Conservation (phyloP, 1,284 basidiomycete species). For the Gomphus bonarii region DNA sequence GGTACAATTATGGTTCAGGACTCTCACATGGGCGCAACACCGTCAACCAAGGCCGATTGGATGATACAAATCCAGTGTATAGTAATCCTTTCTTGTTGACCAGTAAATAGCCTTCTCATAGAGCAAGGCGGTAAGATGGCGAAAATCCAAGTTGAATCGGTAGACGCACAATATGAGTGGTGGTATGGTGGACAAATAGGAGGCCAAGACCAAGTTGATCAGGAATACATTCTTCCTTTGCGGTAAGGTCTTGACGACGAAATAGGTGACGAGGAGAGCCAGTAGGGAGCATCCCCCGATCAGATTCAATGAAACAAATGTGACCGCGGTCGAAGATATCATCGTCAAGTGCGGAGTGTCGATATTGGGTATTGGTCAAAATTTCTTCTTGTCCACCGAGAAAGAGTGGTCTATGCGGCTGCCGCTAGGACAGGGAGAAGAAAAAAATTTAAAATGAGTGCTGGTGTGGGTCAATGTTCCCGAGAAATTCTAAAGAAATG, state of each 20-base stretch:
- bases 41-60: not conserved
- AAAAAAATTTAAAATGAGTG: too few species aligned
- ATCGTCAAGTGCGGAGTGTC: not conserved
- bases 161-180: not conserved
- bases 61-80: not conserved
- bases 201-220: not conserved
- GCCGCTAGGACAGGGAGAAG: too few species aligned
- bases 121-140: not conserved
- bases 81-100: not conserved
- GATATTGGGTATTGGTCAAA: too few species aligned
- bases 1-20: not conserved
- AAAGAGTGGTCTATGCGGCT: too few species aligned
- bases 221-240: not conserved
- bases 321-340: not conserved
- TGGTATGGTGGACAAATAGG: not conserved
- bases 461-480: too few species aligned
- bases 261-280: not conserved
- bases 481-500: too few species aligned
- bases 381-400: too few species aligned
- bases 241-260: not conserved
- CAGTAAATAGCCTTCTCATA: not conserved
- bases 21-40: not conserved
- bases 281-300: not conserved
- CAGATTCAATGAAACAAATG: not conserved
- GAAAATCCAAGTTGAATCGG: not conserved